Conservation (phyloP, 768 basidiomycete genomes). For the Amanita pallidorosea region DNA sequence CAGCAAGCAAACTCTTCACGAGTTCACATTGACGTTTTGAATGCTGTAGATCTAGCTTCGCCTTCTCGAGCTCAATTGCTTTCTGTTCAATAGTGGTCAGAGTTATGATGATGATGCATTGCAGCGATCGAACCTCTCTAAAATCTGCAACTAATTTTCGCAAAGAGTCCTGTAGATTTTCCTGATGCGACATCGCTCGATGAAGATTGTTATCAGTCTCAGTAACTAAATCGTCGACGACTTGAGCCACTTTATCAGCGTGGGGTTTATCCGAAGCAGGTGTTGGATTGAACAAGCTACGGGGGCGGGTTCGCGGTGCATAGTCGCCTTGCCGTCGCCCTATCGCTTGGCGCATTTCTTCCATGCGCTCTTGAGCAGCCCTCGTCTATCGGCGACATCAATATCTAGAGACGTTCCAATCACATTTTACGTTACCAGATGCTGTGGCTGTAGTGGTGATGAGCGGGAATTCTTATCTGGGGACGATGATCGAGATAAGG, state of each 20-base stretch:
- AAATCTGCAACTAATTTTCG: slow-evolving; percentile 37
- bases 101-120: not conserved
- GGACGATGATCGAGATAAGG: slow-evolving; percentile 37
- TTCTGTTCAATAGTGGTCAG: slow-evolving; percentile 27
- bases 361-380: slow-evolving; percentile 68
- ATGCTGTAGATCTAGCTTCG: slow-evolving; percentile 55
- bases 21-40: slow-evolving; percentile 68
- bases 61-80: slow-evolving; percentile 49
- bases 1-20: slow-evolving; percentile 65
- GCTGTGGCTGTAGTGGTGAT: slow-evolving; percentile 26
- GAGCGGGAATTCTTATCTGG: slow-evolving; percentile 46
- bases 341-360: slow-evolving; percentile 77
- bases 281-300: slow-evolving; percentile 24
- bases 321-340: slow-evolving; percentile 43
- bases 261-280: slow-evolving; percentile 13
- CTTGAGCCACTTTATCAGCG: slow-evolving; percentile 26
- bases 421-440: slow-evolving; percentile 24
- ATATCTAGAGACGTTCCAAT: not conserved
- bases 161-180: slow-evolving; percentile 41
- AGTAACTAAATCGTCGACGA: slow-evolving; percentile 40
- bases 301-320: slow-evolving; percentile 37
- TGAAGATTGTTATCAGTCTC: slow-evolving; percentile 51
- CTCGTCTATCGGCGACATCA: slow-evolving; percentile 35
- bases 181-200: slow-evolving; percentile 42
- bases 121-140: slow-evolving; percentile 41